These are phyloP conservation scores for Bromus sterilis DNA, from an alignment of 176 grass and related monocot genomes.

Conservation along the genomic window DNA sequence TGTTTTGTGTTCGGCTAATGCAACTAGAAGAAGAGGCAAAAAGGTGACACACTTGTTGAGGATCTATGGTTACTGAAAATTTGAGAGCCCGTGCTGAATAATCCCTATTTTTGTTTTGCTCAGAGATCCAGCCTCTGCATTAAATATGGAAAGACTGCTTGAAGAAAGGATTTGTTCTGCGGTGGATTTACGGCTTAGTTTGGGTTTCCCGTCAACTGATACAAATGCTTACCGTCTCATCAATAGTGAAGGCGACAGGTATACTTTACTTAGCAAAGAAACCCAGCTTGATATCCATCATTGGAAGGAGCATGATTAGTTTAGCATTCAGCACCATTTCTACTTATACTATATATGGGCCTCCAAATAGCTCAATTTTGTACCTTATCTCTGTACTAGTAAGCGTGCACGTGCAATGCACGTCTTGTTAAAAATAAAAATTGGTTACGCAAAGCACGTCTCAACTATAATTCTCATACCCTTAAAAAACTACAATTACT, in stretches of 20 bases:
- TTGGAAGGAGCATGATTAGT: background rate
- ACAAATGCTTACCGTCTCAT: slow-evolving; percentile 90
- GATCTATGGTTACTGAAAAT: background rate
- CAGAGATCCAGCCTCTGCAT: slow-evolving; percentile 62
- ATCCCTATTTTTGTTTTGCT: background rate
- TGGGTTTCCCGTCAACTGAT: slow-evolving; percentile 62
- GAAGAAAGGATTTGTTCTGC: slow-evolving; percentile 76
- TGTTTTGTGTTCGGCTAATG: slow-evolving; percentile 96
- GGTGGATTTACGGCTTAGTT: slow-evolving; percentile 43
- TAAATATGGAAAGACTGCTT: slow-evolving; percentile 89
- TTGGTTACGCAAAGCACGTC: too few relatives aligned
- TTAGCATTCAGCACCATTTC: background rate
- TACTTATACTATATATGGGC: background rate
- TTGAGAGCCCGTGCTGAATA: background rate
- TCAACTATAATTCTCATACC: too few relatives aligned
- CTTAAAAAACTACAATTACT: too few relatives aligned
- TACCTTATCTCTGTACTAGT: background rate
- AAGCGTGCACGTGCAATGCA: too few relatives aligned
- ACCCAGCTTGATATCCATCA: background rate
- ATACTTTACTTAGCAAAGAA: background rate
- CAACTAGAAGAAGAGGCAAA: slow-evolving; percentile 84
- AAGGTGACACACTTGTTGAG: slow-evolving; percentile 36
- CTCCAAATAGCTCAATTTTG: background rate
- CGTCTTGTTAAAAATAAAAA: too few relatives aligned
- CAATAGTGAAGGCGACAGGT: slow-evolving; percentile 97